Evolutionary conservation across 2,329 filamentous ascomycete genomes (phyloP).

Genomic region (Aspergillus viridinutans): DNA sequence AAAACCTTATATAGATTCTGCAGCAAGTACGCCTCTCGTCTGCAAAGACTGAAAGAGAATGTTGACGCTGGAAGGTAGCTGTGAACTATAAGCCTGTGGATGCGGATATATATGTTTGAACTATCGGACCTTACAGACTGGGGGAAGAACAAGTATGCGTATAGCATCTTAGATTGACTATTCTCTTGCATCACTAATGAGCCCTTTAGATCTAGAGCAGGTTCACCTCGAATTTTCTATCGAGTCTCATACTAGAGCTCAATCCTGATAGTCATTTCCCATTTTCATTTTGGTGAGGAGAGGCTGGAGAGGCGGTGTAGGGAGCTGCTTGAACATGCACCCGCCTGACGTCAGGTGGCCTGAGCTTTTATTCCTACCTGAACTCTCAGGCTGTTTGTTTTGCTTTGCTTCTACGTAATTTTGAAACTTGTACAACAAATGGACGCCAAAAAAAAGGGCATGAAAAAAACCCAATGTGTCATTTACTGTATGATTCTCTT

Average conservation of each 20-base stretch:
- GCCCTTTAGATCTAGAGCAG: background rate
- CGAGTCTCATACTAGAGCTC: background rate
- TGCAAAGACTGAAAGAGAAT: background rate
- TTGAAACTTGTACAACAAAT: background rate
- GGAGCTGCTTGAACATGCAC: background rate
- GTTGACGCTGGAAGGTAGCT: background rate
- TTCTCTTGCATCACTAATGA: background rate
- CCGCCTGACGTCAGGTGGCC: conserved; percentile 18
- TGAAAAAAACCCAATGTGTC: background rate
- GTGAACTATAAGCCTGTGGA: background rate
- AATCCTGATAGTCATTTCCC: background rate
- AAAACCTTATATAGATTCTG: background rate
- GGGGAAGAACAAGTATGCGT: background rate
- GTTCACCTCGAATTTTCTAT: background rate
- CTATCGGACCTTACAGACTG: background rate
- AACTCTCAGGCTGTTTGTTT: background rate
- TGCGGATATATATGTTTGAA: background rate
- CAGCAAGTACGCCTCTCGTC: background rate
- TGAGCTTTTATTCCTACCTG: conserved; percentile 2
- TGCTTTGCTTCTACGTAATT: background rate
- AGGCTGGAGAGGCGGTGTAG: conserved; percentile 16
- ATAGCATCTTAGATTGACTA: background rate
- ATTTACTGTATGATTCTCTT: background rate
- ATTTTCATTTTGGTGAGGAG: background rate
- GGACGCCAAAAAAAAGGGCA: background rate